These are phyloP conservation scores for Lepidium aucheri DNA, from an alignment of 345 rosid genomes.

Conservation along the genomic window DNA sequence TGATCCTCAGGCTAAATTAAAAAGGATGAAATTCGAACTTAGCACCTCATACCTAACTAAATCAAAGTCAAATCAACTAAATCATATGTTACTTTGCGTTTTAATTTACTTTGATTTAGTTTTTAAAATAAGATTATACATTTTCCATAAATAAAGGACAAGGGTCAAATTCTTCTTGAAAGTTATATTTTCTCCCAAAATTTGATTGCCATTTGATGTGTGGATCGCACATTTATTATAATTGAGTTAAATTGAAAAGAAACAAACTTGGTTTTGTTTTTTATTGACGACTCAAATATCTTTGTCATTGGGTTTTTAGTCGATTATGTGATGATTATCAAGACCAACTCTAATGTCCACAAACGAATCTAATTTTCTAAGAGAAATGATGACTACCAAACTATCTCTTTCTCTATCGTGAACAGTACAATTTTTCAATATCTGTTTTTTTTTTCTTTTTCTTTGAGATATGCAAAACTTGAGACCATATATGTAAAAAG, in stretches of 20 bases:
- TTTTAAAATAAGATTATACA: too few relatives aligned
- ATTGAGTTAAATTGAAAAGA: too few relatives aligned
- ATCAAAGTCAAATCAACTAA: too few relatives aligned
- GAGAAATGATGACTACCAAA: constrained; percentile 17
- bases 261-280: not conserved
- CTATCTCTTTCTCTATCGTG: not conserved
- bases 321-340: constrained; percentile 6
- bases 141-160: not conserved
- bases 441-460: not conserved
- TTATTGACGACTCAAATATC: not conserved
- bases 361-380: not conserved
- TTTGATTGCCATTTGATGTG: not conserved
- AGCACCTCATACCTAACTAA: too few relatives aligned
- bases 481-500: too few relatives aligned
- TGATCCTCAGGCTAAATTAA: too few relatives aligned
- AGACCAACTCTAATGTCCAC: constrained; percentile 2
- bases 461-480: too few relatives aligned
- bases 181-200: not conserved
- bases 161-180: not conserved
- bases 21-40: too few relatives aligned
- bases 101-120: not conserved
- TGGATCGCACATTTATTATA: too few relatives aligned
- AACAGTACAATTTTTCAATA: not conserved
- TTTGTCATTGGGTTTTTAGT: not conserved
- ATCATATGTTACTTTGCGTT: too few relatives aligned